Percentiles rank a stretch among this genome's conserved stretches.
These are phyloP conservation scores for Xylaria grammica DNA, from an alignment of 495 filamentous ascomycete genomes.

Conservation along the genomic window DNA sequence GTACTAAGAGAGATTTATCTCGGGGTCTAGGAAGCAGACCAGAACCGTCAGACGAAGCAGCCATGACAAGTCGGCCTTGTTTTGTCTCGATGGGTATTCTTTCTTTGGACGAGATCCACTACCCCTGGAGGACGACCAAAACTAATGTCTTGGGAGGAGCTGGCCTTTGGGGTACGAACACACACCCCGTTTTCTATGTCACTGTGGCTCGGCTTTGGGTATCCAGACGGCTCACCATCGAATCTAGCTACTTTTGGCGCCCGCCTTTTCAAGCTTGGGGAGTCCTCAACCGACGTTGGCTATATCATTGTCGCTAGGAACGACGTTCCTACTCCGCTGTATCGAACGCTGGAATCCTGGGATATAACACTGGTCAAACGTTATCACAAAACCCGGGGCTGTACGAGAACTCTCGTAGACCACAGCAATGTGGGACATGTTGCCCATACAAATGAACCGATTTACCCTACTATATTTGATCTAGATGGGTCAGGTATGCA, in stretches of 20 bases:
- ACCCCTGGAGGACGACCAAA: not conserved
- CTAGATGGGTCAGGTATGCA: not conserved
- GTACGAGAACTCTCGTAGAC: no score
- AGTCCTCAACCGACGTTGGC: not conserved
- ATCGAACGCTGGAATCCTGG: not conserved
- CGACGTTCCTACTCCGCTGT: not conserved
- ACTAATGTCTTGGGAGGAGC: not conserved
- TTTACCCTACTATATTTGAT: not conserved
- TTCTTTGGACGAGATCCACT: not conserved
- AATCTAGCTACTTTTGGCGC: slow-evolving; percentile 15
- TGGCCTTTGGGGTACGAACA: slow-evolving; percentile 6
- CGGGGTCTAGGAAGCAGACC: no score
- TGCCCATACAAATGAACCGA: no score
- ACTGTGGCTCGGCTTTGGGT: not conserved
- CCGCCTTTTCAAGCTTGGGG: not conserved
- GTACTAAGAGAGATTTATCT: no score
- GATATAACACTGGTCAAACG: not conserved
- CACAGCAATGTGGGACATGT: no score
- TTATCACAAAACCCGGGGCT: not conserved
- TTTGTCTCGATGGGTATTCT: slow-evolving; percentile 8
- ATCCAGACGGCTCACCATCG: not conserved
- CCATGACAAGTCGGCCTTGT: not conserved
- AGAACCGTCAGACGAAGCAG: not conserved
- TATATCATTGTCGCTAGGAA: not conserved
- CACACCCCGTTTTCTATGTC: not conserved